phyloP scores from a whole-genome alignment of 768 basidiomycete genomes.

The Hypholoma fasciculare region DNA sequence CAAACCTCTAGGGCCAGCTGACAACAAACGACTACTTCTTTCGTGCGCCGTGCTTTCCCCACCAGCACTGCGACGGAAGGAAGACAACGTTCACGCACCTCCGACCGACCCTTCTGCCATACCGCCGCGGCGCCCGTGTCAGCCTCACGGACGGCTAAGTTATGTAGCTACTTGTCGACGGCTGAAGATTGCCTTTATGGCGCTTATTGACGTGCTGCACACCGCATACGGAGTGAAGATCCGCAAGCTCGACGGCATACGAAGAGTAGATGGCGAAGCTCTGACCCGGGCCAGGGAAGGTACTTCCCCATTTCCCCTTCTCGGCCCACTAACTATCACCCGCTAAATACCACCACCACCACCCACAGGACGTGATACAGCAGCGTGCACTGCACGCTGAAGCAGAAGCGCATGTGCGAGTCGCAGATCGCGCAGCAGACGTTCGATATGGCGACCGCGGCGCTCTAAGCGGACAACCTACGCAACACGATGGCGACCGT shows the following conservation, averaged over 20 bases:
- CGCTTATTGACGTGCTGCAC: too few species aligned
- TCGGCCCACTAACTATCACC: not conserved
- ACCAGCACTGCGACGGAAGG: too few species aligned
- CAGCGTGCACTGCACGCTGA: conserved; percentile 90
- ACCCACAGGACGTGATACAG: conserved; percentile 80
- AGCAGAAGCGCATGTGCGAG: conserved; percentile 97
- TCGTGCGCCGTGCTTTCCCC: too few species aligned
- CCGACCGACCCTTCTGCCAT: too few species aligned
- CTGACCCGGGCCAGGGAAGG: conserved; percentile 94
- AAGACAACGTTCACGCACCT: too few species aligned
- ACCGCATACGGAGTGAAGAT: conserved; percentile 77
- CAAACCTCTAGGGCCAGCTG: too few species aligned
- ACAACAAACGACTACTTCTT: too few species aligned
- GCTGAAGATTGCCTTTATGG: too few species aligned
- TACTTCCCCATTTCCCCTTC: conserved; percentile 28
- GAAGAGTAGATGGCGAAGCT: conserved; percentile 97
- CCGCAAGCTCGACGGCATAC: conserved; percentile 92
- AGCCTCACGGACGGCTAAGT: too few species aligned
- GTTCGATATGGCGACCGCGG: conserved; percentile 97
- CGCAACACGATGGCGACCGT: conserved; percentile 99
- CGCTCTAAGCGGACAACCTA: conserved; percentile 95
- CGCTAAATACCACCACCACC: not conserved
- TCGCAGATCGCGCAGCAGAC: conserved; percentile 90
- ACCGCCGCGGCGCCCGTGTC: too few species aligned
- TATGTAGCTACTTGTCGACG: too few species aligned